Conservation (phyloP, 2,329 filamentous ascomycete genomes). For the Rutstroemia sp. region DNA sequence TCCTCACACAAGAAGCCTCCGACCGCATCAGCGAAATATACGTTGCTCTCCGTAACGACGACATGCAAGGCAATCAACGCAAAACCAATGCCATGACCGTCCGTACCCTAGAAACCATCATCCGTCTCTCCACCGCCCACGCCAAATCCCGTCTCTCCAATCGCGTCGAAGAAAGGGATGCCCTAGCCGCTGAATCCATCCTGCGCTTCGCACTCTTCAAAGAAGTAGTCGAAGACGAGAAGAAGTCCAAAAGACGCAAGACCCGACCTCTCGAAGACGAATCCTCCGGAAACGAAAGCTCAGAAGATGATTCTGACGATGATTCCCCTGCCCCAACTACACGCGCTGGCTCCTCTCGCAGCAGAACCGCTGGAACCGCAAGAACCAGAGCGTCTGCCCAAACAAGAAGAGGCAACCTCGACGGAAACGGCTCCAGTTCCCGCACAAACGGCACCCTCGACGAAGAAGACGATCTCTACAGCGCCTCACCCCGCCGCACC, state of each 20-base stretch:
- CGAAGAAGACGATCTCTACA: constrained; percentile 34
- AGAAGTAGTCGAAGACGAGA: constrained; percentile 75
- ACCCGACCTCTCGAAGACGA: constrained; percentile 51
- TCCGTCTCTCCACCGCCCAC: constrained; percentile 92
- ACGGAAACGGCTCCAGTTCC: constrained; percentile 12
- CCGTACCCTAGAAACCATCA: constrained; percentile 94
- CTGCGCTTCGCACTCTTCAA: constrained; percentile 95
- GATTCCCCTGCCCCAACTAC: constrained; percentile 19
- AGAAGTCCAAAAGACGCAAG: constrained; percentile 76
- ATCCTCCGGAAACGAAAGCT: constrained; percentile 55
- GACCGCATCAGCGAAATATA: constrained; percentile 90
- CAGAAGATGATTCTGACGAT: constrained; percentile 33
- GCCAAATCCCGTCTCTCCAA: constrained; percentile 86
- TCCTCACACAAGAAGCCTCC: constrained; percentile 83
- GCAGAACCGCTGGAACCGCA: constrained; percentile 27
- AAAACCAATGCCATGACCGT: constrained; percentile 94
- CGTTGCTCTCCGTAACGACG: constrained; percentile 88
- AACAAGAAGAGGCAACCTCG: constrained; percentile 24
- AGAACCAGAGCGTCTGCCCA: constrained; percentile 25
- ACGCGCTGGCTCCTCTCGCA: constrained; percentile 27
- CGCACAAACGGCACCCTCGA: constrained; percentile 7
- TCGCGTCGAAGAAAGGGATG: constrained; percentile 83
- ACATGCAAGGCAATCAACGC: constrained; percentile 88
- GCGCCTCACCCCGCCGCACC: constrained; percentile 8
- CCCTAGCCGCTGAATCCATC: constrained; percentile 79